These are phyloP conservation scores for Trypanosoma melophagium DNA, from an alignment of 208 protist genomes.

Conservation along the genomic window DNA sequence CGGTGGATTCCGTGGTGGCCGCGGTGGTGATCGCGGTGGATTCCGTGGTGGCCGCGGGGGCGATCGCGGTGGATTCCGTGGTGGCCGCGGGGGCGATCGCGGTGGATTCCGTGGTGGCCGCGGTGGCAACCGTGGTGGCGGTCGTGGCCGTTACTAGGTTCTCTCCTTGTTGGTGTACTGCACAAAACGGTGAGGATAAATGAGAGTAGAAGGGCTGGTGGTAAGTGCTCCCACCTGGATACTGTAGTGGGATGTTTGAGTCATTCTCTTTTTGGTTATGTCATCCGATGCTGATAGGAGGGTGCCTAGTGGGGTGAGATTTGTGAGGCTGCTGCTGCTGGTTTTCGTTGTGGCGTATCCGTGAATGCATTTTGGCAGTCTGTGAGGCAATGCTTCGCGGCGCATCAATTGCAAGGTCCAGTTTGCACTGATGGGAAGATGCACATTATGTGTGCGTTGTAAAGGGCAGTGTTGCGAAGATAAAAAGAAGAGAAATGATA, in stretches of 20 bases:
- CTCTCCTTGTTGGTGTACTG: not conserved
- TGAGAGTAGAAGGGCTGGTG: not conserved
- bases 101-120: too few relatives aligned
- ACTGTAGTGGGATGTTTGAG: not conserved
- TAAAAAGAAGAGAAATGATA: slow-evolving; percentile 7
- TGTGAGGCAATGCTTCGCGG: too few relatives aligned
- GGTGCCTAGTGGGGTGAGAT: not conserved
- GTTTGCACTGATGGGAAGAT: too few relatives aligned
- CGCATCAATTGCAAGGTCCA: too few relatives aligned
- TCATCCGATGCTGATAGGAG: not conserved
- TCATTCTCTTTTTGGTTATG: not conserved
- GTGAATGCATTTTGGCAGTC: too few relatives aligned
- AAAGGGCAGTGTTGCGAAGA: not conserved
- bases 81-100: slow-evolving; percentile 37
- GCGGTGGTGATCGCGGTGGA: slow-evolving; percentile 28
- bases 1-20: slow-evolving; percentile 69
- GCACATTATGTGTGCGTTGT: too few relatives aligned
- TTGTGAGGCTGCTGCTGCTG: not conserved
- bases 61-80: slow-evolving; percentile 63
- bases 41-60: slow-evolving; percentile 57
- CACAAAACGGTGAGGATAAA: too few relatives aligned
- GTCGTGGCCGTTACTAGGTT: slow-evolving; percentile 13
- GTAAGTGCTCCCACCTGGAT: not conserved
- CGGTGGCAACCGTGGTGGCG: too few relatives aligned
- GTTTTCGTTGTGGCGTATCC: too few relatives aligned